Percentiles rank a stretch among this genome's conserved stretches.
Conservation (phyloP, 2,329 filamentous ascomycete species). For the Akanthomyces lecanii region DNA sequence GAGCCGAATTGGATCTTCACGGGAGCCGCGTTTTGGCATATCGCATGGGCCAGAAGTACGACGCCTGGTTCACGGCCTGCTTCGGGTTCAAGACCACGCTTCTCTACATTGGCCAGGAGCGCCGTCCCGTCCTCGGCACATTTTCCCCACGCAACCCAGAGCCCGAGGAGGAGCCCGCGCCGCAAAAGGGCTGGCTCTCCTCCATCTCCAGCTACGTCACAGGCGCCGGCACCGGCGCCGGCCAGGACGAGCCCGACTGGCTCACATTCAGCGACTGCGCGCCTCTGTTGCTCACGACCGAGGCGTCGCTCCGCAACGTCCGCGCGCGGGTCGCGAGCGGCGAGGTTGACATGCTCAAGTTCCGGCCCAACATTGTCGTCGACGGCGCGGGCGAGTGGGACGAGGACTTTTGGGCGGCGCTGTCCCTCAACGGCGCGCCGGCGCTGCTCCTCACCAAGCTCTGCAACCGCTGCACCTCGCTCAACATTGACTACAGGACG, state of each 20-base stretch:
- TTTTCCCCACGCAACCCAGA: conserved; percentile 34
- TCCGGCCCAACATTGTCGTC: conserved; percentile 70
- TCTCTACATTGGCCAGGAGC: conserved; percentile 60
- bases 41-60: conserved; percentile 57
- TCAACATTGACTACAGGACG: conserved; percentile 68
- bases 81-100: conserved; percentile 60
- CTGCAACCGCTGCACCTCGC: conserved; percentile 62
- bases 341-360: conserved; percentile 61
- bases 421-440: conserved; percentile 39
- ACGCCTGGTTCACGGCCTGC: conserved; percentile 63
- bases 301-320: conserved; percentile 66
- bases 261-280: conserved; percentile 72
- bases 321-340: conserved; percentile 49
- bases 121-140: conserved; percentile 59
- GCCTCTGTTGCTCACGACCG: conserved; percentile 68
- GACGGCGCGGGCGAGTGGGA: conserved; percentile 58
- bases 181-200: conserved; percentile 33
- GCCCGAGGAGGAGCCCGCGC: conserved; percentile 17
- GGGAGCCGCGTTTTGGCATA: conserved; percentile 54
- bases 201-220: conserved; percentile 32
- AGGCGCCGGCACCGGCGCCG: conserved; percentile 4
- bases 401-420: conserved; percentile 69
- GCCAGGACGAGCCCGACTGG: conserved; percentile 35
- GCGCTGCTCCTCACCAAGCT: conserved; percentile 61
- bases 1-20: conserved; percentile 55